These are phyloP conservation scores for Pleurotus eryngii DNA, from an alignment of 768 basidiomycete species.

Conservation along the genomic window DNA sequence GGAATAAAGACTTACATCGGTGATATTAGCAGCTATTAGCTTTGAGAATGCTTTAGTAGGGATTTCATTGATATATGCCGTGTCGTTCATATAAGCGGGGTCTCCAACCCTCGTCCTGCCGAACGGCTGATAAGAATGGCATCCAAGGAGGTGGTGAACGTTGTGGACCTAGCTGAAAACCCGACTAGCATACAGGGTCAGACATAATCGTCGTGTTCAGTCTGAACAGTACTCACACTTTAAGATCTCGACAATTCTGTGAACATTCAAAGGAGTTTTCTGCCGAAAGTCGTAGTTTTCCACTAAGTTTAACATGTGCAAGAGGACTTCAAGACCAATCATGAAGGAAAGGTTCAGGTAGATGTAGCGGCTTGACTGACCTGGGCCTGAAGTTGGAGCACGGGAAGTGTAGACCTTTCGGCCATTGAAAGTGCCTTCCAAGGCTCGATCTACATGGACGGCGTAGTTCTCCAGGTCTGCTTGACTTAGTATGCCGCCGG, in stretches of 20 bases:
- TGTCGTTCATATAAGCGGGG: constrained; percentile 60
- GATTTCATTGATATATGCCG: constrained; percentile 57
- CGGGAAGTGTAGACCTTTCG: constrained; percentile 81
- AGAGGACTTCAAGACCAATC: constrained; percentile 44
- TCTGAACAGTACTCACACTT: constrained; percentile 45
- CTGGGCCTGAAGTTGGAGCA: constrained; percentile 83
- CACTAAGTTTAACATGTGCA: constrained; percentile 89
- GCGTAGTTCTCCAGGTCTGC: constrained; percentile 71
- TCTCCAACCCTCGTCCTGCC: constrained; percentile 81
- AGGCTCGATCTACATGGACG: constrained; percentile 66
- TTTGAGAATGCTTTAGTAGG: constrained; percentile 67
- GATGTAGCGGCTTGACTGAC: constrained; percentile 22
- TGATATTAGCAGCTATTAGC: constrained; percentile 62
- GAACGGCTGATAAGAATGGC: neutral
- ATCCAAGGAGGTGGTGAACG: neutral
- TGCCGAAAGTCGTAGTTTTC: constrained; percentile 62
- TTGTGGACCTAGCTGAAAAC: constrained; percentile 42
- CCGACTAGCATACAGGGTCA: constrained; percentile 23
- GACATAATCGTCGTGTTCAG: neutral
- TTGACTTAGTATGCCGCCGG: constrained; percentile 79
- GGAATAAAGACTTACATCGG: constrained; percentile 57
- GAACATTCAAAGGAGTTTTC: constrained; percentile 61
- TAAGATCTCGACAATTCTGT: constrained; percentile 79
- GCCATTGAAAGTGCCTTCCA: constrained; percentile 74
- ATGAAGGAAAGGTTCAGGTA: neutral